Evolutionary conservation across 495 filamentous ascomycete genomes (phyloP), one percentile per base, ranked within the genome.

Genomic region (Terfezia boudieri): DNA sequence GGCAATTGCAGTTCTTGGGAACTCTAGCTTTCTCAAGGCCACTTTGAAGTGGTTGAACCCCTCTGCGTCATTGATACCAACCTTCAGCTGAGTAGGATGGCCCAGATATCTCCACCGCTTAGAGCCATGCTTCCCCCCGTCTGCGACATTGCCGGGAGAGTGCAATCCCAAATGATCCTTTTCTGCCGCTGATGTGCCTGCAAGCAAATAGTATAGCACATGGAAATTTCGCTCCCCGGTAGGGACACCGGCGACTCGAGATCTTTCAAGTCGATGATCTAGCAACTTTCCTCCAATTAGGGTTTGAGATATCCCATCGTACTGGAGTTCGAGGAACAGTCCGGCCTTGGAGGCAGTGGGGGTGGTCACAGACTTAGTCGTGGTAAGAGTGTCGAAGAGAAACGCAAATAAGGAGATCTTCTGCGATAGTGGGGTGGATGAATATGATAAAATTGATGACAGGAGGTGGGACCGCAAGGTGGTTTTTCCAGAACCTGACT

Each of bases 31-130:
- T 49, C 89, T 71, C 52, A 98, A 70, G 4, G 90, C 90, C 0
- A 84, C 94, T 72, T 98, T 98, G 72, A 98, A 98, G 52, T 94
- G 82, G 65, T 92, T 84, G 68, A 98, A 98, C 0, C 89, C 89
- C 62, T 94, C 89, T 4, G 77, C 71, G 66, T 98, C 90, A 64
- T 98, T 94, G 65, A 98, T 84, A 22, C 90, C 90, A 36, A 96
- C 85, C 64, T 94, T 95, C 32, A 98, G 73, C 64, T 98, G 90
- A 0, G 89, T 94, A 2, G 89, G 89, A 63, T 98, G 90, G 17
- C 90, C 90, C 23, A 98, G 73, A 67, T 95, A 98, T 63, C 84
- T 78, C 90, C 90, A 98, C 66, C 90, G 71, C 70, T 83, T 89
- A 58, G 79, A 75, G 20, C 71, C 72, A 14, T 72, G 61, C n/a